Conservation (phyloP, 1,139 yeast genomes). For the Taphrina confusa region DNA sequence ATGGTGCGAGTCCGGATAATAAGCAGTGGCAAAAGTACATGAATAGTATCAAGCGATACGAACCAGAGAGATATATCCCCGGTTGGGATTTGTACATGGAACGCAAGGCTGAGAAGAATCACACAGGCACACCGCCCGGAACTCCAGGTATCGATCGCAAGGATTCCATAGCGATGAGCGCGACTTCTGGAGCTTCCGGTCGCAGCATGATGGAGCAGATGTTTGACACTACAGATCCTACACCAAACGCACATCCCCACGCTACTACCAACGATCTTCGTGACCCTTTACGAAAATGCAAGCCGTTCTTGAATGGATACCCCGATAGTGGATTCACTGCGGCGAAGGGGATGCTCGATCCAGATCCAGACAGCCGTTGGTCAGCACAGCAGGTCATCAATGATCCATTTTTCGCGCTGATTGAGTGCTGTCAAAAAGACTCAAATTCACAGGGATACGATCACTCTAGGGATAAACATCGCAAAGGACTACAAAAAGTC, state of each 20-base stretch:
- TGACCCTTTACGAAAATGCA: slow-evolving; percentile 18
- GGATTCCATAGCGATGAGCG: slow-evolving; percentile 13
- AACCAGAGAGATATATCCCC: slow-evolving; percentile 36
- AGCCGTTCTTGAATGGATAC: slow-evolving; percentile 20
- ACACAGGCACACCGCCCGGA: slow-evolving; percentile 9
- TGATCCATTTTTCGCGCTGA: slow-evolving; percentile 39
- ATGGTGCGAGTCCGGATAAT: slow-evolving; percentile 42
- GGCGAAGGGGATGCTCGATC: slow-evolving; percentile 42
- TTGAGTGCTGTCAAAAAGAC: slow-evolving; percentile 39
- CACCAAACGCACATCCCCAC: neutral
- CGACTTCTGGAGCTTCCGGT: slow-evolving; percentile 14
- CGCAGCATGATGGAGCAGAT: slow-evolving; percentile 8
- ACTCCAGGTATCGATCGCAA: slow-evolving; percentile 18
- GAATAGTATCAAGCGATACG: slow-evolving; percentile 37
- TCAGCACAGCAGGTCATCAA: slow-evolving; percentile 39
- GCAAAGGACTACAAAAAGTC: slow-evolving; percentile 30
- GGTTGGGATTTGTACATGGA: slow-evolving; percentile 32
- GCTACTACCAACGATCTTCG: slow-evolving; percentile 15
- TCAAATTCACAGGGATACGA: slow-evolving; percentile 29
- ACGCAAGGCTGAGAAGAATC: slow-evolving; percentile 21
- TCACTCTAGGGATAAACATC: slow-evolving; percentile 8
- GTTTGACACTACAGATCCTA: slow-evolving; percentile 11
- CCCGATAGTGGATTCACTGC: slow-evolving; percentile 34
- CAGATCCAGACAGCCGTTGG: slow-evolving; percentile 41
- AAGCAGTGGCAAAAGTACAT: slow-evolving; percentile 41